phyloP scores from a whole-genome alignment of 1,284 basidiomycete species.

The Coniferiporia sulphurascens region DNA sequence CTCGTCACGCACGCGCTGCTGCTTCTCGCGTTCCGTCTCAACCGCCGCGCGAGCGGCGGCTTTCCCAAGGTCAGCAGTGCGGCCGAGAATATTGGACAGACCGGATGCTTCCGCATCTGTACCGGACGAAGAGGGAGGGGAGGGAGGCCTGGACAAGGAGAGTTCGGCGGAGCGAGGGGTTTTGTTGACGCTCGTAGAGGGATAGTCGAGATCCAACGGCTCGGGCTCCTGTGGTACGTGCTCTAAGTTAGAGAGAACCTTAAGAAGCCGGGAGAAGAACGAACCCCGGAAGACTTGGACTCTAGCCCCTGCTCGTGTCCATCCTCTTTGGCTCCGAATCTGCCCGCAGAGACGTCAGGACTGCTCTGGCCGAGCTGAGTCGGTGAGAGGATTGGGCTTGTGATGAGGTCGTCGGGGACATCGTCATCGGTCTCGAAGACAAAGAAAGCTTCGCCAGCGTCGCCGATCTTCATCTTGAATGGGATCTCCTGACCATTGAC shows the following conservation, averaged over 20 bases:
- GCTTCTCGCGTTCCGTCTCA: constrained; percentile 28
- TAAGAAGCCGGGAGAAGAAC: background rate
- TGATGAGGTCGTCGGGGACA: constrained; percentile 90
- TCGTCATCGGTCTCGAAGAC: constrained; percentile 96
- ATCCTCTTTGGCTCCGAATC: constrained; percentile 41
- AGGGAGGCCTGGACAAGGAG: background rate
- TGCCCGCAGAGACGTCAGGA: constrained; percentile 30
- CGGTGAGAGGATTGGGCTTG: constrained; percentile 81
- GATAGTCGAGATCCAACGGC: constrained; percentile 12
- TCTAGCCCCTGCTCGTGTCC: constrained; percentile 22
- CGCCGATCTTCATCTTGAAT: constrained; percentile 98
- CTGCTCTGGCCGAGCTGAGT: constrained; percentile 42
- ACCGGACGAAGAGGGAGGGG: constrained; percentile 18
- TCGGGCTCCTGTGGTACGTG: constrained; percentile 11
- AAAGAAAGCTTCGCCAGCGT: constrained; percentile 98
- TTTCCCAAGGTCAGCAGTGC: constrained; percentile 25
- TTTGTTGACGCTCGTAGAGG: background rate
- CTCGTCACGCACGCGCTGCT: constrained; percentile 27
- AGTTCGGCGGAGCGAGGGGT: background rate
- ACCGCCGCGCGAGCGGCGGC: constrained; percentile 27
- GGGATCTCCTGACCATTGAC: constrained; percentile 82
- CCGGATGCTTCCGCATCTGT: background rate
- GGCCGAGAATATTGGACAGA: constrained; percentile 8
- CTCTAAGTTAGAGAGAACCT: background rate
- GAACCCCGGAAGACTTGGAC: constrained; percentile 15